Evolutionary conservation across 1,284 basidiomycete species (phyloP).

Genomic region (Ustilago cynodontis): DNA sequence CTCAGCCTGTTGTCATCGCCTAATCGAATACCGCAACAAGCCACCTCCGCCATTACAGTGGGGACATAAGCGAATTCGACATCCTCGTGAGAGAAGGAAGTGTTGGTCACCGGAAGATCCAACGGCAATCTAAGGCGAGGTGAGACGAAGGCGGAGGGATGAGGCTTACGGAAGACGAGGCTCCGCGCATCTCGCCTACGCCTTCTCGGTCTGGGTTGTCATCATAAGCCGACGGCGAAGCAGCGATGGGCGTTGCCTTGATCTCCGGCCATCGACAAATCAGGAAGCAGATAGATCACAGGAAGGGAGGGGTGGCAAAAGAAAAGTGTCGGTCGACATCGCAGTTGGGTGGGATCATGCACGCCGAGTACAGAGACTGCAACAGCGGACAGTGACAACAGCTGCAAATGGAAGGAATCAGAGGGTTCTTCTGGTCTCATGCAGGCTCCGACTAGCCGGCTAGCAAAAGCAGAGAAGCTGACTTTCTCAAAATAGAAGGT

Average conservation of each 20-base stretch:
- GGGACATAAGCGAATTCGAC: background rate
- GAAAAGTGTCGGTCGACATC: constrained; percentile 5
- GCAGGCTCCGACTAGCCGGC: background rate
- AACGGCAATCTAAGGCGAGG: background rate
- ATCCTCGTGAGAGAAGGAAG: background rate
- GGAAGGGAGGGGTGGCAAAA: background rate
- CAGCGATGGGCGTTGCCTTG: background rate
- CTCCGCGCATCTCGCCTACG: constrained; percentile 9
- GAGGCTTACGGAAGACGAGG: constrained; percentile 12
- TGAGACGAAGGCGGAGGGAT: background rate
- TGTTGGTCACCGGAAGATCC: constrained; percentile 2
- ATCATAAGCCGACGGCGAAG: background rate
- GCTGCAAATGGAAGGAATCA: background rate
- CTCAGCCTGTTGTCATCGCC: background rate
- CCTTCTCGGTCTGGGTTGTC: background rate
- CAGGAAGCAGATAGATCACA: background rate
- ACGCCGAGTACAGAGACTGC: background rate
- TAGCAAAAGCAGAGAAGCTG: background rate
- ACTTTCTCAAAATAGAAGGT: constrained; percentile 7
- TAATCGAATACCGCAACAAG: background rate
- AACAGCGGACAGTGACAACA: too few relatives aligned
- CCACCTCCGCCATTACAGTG: background rate
- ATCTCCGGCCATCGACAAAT: background rate
- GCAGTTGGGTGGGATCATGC: background rate
- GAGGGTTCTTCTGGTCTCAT: background rate